Base-by-base conservation (phyloP, 306 rosid species). In the Oemleria cerasiformis region DNA sequence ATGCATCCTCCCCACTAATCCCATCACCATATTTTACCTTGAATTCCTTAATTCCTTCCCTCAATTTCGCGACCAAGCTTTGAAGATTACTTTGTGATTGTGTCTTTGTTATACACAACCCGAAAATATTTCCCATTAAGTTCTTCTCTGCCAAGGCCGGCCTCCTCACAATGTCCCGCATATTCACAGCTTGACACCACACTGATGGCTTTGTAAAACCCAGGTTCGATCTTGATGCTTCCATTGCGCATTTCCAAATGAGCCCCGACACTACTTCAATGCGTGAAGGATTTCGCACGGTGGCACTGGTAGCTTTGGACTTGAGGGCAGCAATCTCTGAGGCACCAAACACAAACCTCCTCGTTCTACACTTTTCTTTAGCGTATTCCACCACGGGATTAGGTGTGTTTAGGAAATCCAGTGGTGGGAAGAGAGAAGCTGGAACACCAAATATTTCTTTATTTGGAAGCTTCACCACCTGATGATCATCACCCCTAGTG, bases 171-270 rank as follows among this genome's bases (percentile, higher is more conserved):
- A 82, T 78, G 0, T 41, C 72, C 9, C 86, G 55, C 20, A 78
- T 21, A 64, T 87, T 83, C 66, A 83, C 79, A 7, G 55, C 34
- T 19, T 79, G 90, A 21, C 72, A 67, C 60, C 77, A 47, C 56
- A 78, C 41, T 5, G 86, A 81, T 38, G 72, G 67, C 17, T 66
- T 65, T 20, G 1, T 23, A n/a, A 7, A 64, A 70, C 38, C 68
- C 12, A 13, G 20, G 8, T 64, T 64, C 43, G 53, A 21, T 64
- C 57, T 77, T 16, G 82, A 67, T 1, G 77, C 82, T 20, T 16
- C 71, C 70, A 78, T 75, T 3, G 80, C 72, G 21, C 74, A 83
- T 74, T 81, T 83, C 92, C 90, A 89, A 16, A 89, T 40, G 11
- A 89, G 61, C 0, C 80, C 80, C 1, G 83, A 70, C 23, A 86